Evolutionary conservation across 768 basidiomycete species (phyloP).

Genomic region (Omphalotus guepiniiformis): DNA sequence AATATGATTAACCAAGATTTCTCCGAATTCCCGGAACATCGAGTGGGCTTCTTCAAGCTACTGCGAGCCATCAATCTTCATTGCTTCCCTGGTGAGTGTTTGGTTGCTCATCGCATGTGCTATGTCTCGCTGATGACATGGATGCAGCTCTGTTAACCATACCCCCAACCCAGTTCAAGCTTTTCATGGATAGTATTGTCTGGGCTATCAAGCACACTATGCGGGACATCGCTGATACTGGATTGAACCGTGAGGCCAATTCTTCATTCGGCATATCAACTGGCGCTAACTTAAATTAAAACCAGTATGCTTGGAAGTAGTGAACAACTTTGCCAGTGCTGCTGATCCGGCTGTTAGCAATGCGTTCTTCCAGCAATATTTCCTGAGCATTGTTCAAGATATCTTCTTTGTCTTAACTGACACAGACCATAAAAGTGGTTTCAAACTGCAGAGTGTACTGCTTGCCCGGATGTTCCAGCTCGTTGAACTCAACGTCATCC

Average conservation of each 20-base stretch:
- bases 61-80: slow-evolving; percentile 87
- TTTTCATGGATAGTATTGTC: slow-evolving; percentile 96
- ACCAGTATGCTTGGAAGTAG: slow-evolving; percentile 90
- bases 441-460: slow-evolving; percentile 92
- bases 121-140: no score
- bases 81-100: slow-evolving; percentile 83
- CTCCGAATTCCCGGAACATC: slow-evolving; percentile 97
- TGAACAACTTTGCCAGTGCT: slow-evolving; percentile 85
- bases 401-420: slow-evolving; percentile 97
- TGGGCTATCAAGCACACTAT: slow-evolving; percentile 99
- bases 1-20: slow-evolving; percentile 99
- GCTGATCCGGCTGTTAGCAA: slow-evolving; percentile 78
- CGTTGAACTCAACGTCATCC: slow-evolving; percentile 76
- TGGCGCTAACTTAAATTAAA: no score
- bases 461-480: slow-evolving; percentile 92
- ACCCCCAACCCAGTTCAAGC: slow-evolving; percentile 91
- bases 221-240: slow-evolving; percentile 95
- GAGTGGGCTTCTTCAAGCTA: slow-evolving; percentile 94
- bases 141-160: slow-evolving; percentile 71
- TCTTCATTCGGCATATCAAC: no score
- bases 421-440: slow-evolving; percentile 98
- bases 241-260: slow-evolving; percentile 65
- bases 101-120: slow-evolving; percentile 4
- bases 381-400: slow-evolving; percentile 89
- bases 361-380: slow-evolving; percentile 95